Evolutionary conservation across 257 asterid species (phyloP).

Genomic region (Pogostemon cablin): DNA sequence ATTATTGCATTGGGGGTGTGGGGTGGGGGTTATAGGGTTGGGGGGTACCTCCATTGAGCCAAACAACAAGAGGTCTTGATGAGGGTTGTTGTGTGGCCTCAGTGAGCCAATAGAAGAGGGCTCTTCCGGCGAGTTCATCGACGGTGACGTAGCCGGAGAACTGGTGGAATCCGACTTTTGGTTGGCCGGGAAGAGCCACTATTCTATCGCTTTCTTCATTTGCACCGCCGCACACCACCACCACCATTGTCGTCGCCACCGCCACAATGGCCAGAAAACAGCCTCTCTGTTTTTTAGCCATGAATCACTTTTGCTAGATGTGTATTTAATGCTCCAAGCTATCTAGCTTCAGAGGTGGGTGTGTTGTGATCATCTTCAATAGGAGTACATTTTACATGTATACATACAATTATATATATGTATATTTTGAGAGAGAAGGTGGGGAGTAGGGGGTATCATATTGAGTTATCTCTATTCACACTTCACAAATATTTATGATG

Average conservation of each 20-base stretch:
- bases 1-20: not conserved
- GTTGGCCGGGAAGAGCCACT: conserved; percentile 81
- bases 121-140: conserved; percentile 68
- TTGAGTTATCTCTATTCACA: not conserved
- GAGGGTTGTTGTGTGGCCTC: conserved; percentile 61
- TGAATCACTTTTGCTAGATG: not conserved
- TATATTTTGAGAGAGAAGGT: conserved; percentile 20
- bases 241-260: conserved; percentile 11
- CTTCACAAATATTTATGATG: conserved; percentile 29
- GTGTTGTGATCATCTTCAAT: no score
- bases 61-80: conserved; percentile 72
- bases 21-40: conserved; percentile 2
- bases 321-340: no score
- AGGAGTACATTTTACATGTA: no score
- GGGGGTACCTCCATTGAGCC: conserved; percentile 89
- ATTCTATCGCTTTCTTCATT: conserved; percentile 74
- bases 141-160: conserved; percentile 91
- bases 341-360: no score
- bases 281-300: conserved; percentile 18
- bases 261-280: conserved; percentile 21
- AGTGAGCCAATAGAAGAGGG: conserved; percentile 89
- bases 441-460: not conserved
- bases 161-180: conserved; percentile 68
- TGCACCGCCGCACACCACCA: not conserved
- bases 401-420: no score